phyloP scores from a whole-genome alignment of 139 green algal species.

The Chlorella sorokiniana region DNA sequence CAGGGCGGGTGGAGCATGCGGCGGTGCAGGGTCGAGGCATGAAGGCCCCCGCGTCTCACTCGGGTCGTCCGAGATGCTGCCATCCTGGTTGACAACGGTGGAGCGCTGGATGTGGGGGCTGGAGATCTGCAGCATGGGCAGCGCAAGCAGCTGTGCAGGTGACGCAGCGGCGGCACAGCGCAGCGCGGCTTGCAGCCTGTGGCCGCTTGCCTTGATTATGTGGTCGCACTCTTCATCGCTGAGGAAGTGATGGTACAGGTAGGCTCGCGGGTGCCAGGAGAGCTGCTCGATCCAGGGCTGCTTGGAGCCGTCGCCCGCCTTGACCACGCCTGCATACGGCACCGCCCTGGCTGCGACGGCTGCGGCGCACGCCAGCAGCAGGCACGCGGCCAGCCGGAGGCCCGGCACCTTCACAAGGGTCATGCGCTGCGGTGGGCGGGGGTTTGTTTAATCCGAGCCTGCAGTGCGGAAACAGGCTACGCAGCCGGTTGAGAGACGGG shows the following conservation, averaged over 20 bases:
- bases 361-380: too few species aligned
- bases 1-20: neutral
- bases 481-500: too few species aligned
- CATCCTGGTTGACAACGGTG: constrained; percentile 59
- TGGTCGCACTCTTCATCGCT: constrained; percentile 50
- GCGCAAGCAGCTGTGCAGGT: too few species aligned
- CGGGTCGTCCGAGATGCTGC: neutral
- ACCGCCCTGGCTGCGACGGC: too few species aligned
- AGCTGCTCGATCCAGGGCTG: constrained; percentile 40
- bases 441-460: too few species aligned
- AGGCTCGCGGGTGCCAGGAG: constrained; percentile 52
- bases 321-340: too few species aligned
- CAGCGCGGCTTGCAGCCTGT: too few species aligned
- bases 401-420: too few species aligned
- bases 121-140: constrained; percentile 27
- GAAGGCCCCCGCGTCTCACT: neutral
- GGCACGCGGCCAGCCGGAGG: too few species aligned
- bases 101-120: constrained; percentile 50
- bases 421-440: too few species aligned
- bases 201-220: constrained; percentile 33
- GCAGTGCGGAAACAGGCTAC: too few species aligned
- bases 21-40: neutral
- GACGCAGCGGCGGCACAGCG: neutral
- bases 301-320: too few species aligned
- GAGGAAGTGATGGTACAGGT: constrained; percentile 57